Conservation (phyloP, 805 yeast species). For the Middelhovenomyces tepae region DNA sequence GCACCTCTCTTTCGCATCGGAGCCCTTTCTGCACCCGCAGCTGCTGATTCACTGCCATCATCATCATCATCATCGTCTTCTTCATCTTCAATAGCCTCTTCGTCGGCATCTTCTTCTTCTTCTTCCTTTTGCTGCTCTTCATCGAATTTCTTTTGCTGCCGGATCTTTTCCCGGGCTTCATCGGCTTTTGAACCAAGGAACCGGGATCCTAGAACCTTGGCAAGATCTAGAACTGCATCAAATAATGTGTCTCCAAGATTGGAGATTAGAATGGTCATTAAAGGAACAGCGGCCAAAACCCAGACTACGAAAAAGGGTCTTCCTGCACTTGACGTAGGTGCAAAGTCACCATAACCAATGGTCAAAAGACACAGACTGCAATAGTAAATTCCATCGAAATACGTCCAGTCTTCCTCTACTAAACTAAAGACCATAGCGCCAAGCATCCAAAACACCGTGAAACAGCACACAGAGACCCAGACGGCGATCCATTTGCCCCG, state of each 20-base stretch:
- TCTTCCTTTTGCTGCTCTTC: slow-evolving; percentile 2
- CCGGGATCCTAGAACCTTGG: slow-evolving; percentile 16
- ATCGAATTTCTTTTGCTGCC: slow-evolving; percentile 4
- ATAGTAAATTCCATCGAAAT: slow-evolving; percentile 65
- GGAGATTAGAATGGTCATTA: slow-evolving; percentile 75
- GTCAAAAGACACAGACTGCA: slow-evolving; percentile 68
- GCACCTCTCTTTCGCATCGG: background rate
- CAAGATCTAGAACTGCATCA: slow-evolving; percentile 10
- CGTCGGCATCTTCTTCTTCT: background rate
- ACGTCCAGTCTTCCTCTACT: slow-evolving; percentile 59
- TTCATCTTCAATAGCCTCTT: slow-evolving; percentile 1
- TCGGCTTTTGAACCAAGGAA: slow-evolving; percentile 3
- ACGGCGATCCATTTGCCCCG: slow-evolving; percentile 22
- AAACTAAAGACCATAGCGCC: slow-evolving; percentile 60
- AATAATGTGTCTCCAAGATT: slow-evolving; percentile 52
- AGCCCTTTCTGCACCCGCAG: too few relatives aligned
- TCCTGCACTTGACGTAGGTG: slow-evolving; percentile 58
- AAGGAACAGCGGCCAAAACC: slow-evolving; percentile 77
- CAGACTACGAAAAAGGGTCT: slow-evolving; percentile 66
- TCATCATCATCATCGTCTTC: slow-evolving; percentile 4
- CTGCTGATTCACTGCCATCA: background rate
- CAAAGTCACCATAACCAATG: slow-evolving; percentile 76
- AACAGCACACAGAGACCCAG: slow-evolving; percentile 37
- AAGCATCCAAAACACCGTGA: slow-evolving; percentile 48
- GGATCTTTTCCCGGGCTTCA: slow-evolving; percentile 4